Base-by-base conservation (phyloP, 139 green algal genomes). In the Protoeuglena noctilucae region DNA sequence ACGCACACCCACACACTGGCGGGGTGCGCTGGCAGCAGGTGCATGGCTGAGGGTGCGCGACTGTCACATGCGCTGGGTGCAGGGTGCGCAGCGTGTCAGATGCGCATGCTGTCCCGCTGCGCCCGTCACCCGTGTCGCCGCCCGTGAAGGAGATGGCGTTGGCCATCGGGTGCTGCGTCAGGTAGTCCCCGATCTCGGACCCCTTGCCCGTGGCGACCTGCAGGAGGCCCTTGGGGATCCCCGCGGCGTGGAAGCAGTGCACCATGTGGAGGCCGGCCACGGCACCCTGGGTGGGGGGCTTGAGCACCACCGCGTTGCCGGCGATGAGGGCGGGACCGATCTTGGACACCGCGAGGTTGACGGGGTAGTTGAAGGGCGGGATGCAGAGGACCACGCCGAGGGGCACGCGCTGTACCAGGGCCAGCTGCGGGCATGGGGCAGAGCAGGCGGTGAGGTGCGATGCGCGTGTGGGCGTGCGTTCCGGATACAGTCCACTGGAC, bases 301-400 rank as follows among this genome's bases (percentile, higher is more conserved):
- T 97, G 39, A 97, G 64, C 47, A 97, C 83, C 27, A 96, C 85
- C 2, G 79, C 67, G 66, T 97, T 97, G 39, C 89, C 89, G 1
- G 88, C 86, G 78, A 97, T 96, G 7, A 97, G 75, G 6, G 89
- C 88, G 0, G 89, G 89, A 1, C 64, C 89, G 19, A 97, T 73
- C 75, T 97, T 97, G 60, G 74, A 88, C 3, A 95, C 84, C 2
- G 84, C 84, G 41, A 97, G 71, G 71, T 96, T 96, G 53, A 95
- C 82, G 1, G 85, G 83, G 65, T 96, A 97, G 72, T 97, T 97
- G 77, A 97, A 97, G 45, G 89, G 89, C 3, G 89, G 88, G 71
- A 97, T 95, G 73, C 63, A 74, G 43, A 97, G 71, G 21, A 97
- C 82, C 12, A 93, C 80, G 19, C 88, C 88, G 54, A 96, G 61